Percentiles rank a stretch among this genome's conserved stretches.
Evolutionary conservation across 192 early-diverging fungal species (phyloP).

Genomic region (Podila minutissima): DNA sequence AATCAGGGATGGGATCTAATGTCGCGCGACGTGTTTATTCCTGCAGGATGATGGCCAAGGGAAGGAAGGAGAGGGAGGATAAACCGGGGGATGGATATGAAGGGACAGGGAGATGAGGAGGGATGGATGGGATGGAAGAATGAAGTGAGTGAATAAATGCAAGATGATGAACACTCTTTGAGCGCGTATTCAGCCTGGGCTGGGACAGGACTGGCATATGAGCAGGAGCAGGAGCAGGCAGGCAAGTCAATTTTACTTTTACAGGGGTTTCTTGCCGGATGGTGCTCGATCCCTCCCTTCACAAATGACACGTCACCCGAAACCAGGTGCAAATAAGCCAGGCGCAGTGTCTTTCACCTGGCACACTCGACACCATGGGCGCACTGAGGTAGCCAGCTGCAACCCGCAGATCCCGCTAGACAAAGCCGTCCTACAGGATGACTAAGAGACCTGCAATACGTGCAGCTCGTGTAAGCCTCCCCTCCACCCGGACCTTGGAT

Average conservation of each 20-base stretch:
- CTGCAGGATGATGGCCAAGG: not conserved
- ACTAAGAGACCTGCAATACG: too few species aligned
- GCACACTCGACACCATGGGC: too few species aligned
- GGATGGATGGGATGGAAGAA: not conserved
- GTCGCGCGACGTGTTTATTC: too few species aligned
- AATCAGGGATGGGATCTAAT: not conserved
- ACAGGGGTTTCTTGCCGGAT: slow-evolving; percentile 1
- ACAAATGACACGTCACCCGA: slow-evolving; percentile 26
- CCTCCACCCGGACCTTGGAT: not conserved
- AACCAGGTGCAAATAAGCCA: not conserved
- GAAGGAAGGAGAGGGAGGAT: not conserved
- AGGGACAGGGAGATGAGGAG: not conserved
- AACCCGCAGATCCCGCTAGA: too few species aligned
- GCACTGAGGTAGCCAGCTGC: too few species aligned
- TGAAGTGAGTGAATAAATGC: not conserved
- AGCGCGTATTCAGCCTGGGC: too few species aligned
- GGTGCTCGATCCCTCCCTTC: not conserved
- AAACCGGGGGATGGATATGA: not conserved
- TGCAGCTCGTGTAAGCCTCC: too few species aligned
- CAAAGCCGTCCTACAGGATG: too few species aligned
- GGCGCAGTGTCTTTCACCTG: not conserved
- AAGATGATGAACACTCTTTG: not conserved
- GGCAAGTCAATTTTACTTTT: not conserved
- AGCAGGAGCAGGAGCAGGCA: too few species aligned
- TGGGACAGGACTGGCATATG: too few species aligned